These are phyloP conservation scores for Aspergillus olivimuriae DNA, from an alignment of 495 filamentous ascomycete species.

Conservation along the genomic window DNA sequence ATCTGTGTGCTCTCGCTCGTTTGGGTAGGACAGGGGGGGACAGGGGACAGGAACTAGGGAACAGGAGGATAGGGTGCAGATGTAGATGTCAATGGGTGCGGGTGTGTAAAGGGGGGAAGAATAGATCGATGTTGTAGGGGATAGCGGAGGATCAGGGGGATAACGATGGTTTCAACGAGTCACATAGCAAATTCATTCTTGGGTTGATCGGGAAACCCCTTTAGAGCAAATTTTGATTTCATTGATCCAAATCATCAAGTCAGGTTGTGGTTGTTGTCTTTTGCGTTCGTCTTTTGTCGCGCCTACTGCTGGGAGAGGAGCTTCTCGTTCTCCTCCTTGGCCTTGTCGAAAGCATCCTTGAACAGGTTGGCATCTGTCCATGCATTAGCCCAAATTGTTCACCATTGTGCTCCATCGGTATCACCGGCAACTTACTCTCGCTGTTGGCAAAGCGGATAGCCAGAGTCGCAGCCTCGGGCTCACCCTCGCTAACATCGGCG, in stretches of 20 bases:
- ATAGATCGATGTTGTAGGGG: background rate
- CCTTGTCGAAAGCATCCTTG: slow-evolving; percentile 97
- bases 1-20: slow-evolving; percentile 11
- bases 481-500: slow-evolving; percentile 96
- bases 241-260: background rate
- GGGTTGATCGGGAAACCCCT: slow-evolving; percentile 11
- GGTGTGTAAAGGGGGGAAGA: background rate
- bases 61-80: slow-evolving; percentile 4
- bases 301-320: slow-evolving; percentile 57
- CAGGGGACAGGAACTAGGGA: too few relatives aligned
- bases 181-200: slow-evolving; percentile 10
- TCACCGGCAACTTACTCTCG: slow-evolving; percentile 64
- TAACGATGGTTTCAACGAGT: slow-evolving; percentile 3
- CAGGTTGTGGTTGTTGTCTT: too few relatives aligned
- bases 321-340: slow-evolving; percentile 91
- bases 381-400: background rate
- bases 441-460: slow-evolving; percentile 97
- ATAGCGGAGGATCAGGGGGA: background rate
- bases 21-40: background rate
- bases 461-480: slow-evolving; percentile 91
- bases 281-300: background rate
- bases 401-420: background rate
- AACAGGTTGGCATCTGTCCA: slow-evolving; percentile 83
- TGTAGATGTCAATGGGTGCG: slow-evolving; percentile 1
- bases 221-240: slow-evolving; percentile 14